Evolutionary conservation across 768 basidiomycete genomes (phyloP).

Genomic region (Pholiota microspora): DNA sequence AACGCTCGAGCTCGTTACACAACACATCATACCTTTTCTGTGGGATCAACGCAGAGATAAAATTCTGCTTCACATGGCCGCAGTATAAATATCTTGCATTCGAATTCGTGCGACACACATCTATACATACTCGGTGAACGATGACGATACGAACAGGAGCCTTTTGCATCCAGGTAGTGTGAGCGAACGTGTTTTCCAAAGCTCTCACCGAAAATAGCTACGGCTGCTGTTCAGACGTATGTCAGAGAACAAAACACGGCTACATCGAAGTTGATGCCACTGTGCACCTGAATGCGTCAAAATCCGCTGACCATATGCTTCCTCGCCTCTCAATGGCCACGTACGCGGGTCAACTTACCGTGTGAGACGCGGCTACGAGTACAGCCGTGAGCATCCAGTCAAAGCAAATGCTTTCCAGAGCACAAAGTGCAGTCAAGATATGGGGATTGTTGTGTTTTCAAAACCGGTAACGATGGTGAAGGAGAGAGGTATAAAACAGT

Average conservation of each 20-base stretch:
- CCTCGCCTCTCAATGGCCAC: neutral
- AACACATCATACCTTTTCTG: too few relatives aligned
- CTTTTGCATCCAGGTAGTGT: neutral
- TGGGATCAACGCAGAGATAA: too few relatives aligned
- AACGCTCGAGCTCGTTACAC: too few relatives aligned
- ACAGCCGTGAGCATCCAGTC: neutral
- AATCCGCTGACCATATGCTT: neutral
- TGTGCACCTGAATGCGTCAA: neutral
- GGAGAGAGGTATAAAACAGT: neutral
- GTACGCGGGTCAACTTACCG: neutral
- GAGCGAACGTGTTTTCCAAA: neutral
- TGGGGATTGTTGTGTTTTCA: neutral
- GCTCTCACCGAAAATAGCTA: neutral
- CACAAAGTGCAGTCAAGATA: neutral
- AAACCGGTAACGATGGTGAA: neutral
- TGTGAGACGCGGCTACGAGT: neutral
- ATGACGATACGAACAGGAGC: too few relatives aligned
- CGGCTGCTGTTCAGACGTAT: neutral
- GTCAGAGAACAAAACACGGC: neutral
- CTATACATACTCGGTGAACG: too few relatives aligned
- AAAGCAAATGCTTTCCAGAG: neutral
- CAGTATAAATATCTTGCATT: too few relatives aligned
- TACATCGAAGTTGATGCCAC: constrained; percentile 1
- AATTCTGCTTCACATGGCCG: too few relatives aligned
- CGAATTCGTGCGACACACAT: too few relatives aligned